Evolutionary conservation across 305 asterid genomes (phyloP).

Genomic region (Vinca major): DNA sequence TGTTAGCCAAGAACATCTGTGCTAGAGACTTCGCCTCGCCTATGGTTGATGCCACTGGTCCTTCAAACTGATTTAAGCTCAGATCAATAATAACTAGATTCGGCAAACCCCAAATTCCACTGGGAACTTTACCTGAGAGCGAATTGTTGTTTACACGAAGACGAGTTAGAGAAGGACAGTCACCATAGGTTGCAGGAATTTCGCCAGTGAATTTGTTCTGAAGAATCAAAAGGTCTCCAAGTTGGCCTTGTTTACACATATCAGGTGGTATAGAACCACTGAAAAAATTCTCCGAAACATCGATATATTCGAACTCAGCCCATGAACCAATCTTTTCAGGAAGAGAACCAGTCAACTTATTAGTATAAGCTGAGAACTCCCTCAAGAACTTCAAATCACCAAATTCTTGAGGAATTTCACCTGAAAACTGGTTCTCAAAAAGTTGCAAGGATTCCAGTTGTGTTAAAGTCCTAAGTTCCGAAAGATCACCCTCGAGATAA

Average conservation of each 20-base stretch:
- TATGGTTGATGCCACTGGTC: slow-evolving; percentile 25
- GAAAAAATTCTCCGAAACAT: slow-evolving; percentile 53
- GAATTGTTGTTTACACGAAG: slow-evolving; percentile 33
- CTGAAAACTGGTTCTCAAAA: slow-evolving; percentile 55
- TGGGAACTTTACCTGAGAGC: slow-evolving; percentile 32
- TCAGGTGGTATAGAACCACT: slow-evolving; percentile 62
- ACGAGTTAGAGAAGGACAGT: slow-evolving; percentile 27
- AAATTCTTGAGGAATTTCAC: slow-evolving; percentile 48
- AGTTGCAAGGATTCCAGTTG: slow-evolving; percentile 41
- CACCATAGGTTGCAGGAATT: slow-evolving; percentile 58
- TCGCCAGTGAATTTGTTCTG: slow-evolving; percentile 54
- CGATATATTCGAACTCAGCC: slow-evolving; percentile 50
- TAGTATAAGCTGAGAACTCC: slow-evolving; percentile 47
- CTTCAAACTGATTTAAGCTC: slow-evolving; percentile 29
- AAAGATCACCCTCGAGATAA: slow-evolving; percentile 55
- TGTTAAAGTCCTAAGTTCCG: slow-evolving; percentile 44
- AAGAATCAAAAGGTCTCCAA: slow-evolving; percentile 33
- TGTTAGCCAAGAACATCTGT: slow-evolving; percentile 26
- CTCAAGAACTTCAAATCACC: slow-evolving; percentile 31
- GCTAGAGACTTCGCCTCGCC: slow-evolving; percentile 35
- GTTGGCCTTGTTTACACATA: slow-evolving; percentile 44
- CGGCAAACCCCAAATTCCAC: slow-evolving; percentile 36
- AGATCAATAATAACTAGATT: slow-evolving; percentile 27
- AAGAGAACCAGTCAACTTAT: slow-evolving; percentile 50
- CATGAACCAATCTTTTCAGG: slow-evolving; percentile 51